Evolutionary conservation across 306 rosid genomes (phyloP).

Genomic region (Vigna nakashimae): DNA sequence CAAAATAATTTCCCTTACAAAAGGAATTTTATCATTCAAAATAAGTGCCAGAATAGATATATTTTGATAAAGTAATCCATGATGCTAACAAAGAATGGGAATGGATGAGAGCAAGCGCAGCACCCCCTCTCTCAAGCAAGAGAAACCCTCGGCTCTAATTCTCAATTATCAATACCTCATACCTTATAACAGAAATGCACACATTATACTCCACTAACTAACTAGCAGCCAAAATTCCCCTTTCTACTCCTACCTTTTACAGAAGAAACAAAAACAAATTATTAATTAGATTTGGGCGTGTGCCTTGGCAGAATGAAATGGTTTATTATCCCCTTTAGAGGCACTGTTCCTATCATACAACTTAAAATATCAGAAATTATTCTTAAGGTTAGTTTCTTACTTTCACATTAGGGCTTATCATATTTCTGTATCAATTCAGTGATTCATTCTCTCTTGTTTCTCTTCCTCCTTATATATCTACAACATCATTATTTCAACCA

Average conservation of each 20-base stretch:
- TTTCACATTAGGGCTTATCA: neutral
- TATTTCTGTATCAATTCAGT: neutral
- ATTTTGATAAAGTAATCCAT: neutral
- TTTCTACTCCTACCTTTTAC: no score
- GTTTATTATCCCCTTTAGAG: no score
- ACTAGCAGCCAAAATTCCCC: no score
- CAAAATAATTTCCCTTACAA: neutral
- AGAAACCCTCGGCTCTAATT: no score
- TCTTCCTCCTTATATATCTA: neutral
- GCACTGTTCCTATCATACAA: neutral
- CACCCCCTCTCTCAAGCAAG: no score
- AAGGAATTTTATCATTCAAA: neutral
- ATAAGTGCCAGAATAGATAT: neutral
- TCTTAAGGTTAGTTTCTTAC: neutral
- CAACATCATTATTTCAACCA: neutral
- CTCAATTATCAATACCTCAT: no score
- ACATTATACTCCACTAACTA: no score
- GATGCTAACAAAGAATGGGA: neutral
- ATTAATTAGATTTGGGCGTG: no score
- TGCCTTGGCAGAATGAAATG: no score
- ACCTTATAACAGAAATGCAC: no score
- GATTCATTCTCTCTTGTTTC: neutral
- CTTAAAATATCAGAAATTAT: neutral
- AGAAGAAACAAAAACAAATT: no score
- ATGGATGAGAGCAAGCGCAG: no score